Base-by-base conservation (phyloP, 176 grass and related monocot species). In the Pharus latifolius region DNA sequence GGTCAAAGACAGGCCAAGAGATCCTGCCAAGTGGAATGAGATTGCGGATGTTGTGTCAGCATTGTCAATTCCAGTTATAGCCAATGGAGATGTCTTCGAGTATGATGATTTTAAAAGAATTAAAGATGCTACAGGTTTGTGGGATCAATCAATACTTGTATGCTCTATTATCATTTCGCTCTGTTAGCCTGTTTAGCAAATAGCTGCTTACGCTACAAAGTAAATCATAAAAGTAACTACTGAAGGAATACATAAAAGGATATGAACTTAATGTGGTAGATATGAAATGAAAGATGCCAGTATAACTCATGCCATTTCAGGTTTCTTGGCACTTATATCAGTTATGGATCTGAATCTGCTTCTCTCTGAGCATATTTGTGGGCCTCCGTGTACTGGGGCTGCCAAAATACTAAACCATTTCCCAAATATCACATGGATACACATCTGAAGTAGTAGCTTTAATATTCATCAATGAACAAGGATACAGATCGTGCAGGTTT, bases 11-110 rank as follows among this genome's bases (percentile, higher is more conserved):
- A 93, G 84, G 57, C 87, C 90, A 55, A 91, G 84, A 68, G 95
- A 98, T 80, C 95, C 87, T 49, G 95, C 90, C 46, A 98, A 88
- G 62, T 98, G 95, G 95, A 83, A 93, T 75, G 95, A 98, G 75
- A 94, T 94, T 73, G 75, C 86, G 22, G 84, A 98, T 85, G 90
- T 98, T 66, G 90, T n/a, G 15, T 86, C 90, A 7, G 75, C 90
- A 28, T 69, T 98, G 64, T 98, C 90, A 19, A 94, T 98, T 83
- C 90, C 95, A 68, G 87, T 98, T 81, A 98, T 98, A 86, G 95
- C 95, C 71, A 94, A 88, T 81, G 95, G 95, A 58, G 90, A 98
- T 77, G 85, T 93, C 58, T 93, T 93, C 56, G 87, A 93, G 48
- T 93, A 93, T 33, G 87, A 98, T 53, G 95, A 98, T 98, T 98